Base-by-base conservation (phyloP, 306 rosid genomes). In the Lotus japonicus region DNA sequence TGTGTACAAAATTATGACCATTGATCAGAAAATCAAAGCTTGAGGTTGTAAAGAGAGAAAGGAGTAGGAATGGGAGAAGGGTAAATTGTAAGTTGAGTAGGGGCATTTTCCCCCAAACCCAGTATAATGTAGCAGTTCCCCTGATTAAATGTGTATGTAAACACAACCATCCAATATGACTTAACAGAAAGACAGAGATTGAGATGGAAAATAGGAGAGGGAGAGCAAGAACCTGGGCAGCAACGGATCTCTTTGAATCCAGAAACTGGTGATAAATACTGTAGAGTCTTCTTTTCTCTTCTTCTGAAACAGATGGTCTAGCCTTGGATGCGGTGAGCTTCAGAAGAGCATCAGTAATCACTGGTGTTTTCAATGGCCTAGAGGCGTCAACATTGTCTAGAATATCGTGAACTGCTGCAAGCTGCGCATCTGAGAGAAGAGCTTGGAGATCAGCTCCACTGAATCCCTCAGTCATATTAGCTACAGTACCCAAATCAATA, bases 381-480 rank as follows among this genome's bases (percentile, higher is more conserved):
- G 66, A 39, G 13, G 78, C 38, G 52, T 76, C 78, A 6, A 31
- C 41, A 55, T 74, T 80, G 35, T 74, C 86, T 68, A 94, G 87
- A 78, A 90, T 72, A 55, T 90, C 95, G 70, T 94, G 96, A 66
- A 94, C 97, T 43, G 98, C 98, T 58, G 92, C 96, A 70, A 94
- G 97, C 82, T 94, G 97, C 2, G 96, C 96, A 74, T 94, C 98
- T 26, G 97, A 94, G 71, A 94, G 92, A 48, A 94, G 83, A 64
- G 98, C 97, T 82, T 90, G 98, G 70, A 94, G 97, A 75, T 90
- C 98, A 45, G 98, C 98, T 39, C 97, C 98, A 67, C 97, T 94
- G 74, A 83, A 88, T 75, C 98, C 98, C 80, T 94, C 92, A 1
- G 98, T 90, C 85, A 83, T 64, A 72, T 68, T 64, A 72, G 98